Base-by-base conservation (phyloP, 352 stramenopile genomes). In the Pythium phragmiticola region DNA sequence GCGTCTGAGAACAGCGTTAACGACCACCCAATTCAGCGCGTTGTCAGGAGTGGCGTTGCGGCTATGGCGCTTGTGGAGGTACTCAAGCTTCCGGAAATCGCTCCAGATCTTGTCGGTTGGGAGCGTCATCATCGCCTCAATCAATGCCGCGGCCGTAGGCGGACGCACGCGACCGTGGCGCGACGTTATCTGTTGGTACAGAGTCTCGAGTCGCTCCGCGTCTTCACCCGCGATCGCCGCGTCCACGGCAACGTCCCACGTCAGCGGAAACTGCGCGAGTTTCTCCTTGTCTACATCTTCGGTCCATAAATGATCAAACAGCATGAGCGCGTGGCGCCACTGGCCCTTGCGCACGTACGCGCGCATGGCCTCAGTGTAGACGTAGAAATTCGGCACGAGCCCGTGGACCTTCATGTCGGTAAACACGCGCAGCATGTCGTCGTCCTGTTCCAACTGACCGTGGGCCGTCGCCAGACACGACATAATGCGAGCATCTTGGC, bases 341-440 rank as follows among this genome's bases (percentile, higher is more conserved):
- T 90, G 76, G 51, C 68, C 76, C 57, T 80, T 73, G 16, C 69
- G 66, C 23, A 88, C 83, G 65, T 92, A 92, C 21, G 83, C 81
- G 55, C 77, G 72, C 74, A 92, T 73, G 13, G 83, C 83, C 54
- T 88, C 79, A 3, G 78, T 81, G 57, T 92, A 89, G 17, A 90
- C 81, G 59, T 88, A 76, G 19, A 90, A 46, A 64, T 86, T 90
- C 5, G 81, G 81, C 49, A 77, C 63, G 65, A 92, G 62, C 1
- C 81, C 83, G 26, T 80, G 71, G 51, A 92, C 69, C 47, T 92
- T 92, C 83, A 92, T 92, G 37, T 53, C 60, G 37, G 79, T 88
- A 45, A 92, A 92, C 36, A 89, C 68, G 12, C 72, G 67, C 52
- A 92, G 70, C 76, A 89, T 87, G 21, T 80, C 68, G 39, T 87